Evolutionary conservation across 768 basidiomycete species (phyloP).

Genomic region (Pulveroboletus sp.): DNA sequence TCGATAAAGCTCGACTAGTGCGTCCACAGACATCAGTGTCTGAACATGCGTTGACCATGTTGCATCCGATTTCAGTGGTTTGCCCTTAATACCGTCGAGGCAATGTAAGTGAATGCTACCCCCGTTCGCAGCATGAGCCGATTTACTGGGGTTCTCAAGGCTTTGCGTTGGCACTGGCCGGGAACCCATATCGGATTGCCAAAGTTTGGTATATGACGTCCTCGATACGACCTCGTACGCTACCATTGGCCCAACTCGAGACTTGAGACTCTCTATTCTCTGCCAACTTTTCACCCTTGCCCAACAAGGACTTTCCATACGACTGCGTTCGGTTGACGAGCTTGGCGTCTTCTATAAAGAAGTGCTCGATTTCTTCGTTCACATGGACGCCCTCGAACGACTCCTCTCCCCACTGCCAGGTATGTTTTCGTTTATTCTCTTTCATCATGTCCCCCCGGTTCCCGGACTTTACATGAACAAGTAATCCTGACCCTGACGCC

Average conservation of each 20-base stretch:
- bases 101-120: constrained; percentile 28
- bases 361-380: constrained; percentile 27
- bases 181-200: constrained; percentile 34
- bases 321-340: constrained; percentile 23
- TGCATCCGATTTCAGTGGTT: constrained; percentile 34
- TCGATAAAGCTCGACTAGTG: constrained; percentile 37
- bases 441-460: background rate
- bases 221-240: constrained; percentile 25
- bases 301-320: constrained; percentile 30
- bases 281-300: constrained; percentile 34
- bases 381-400: constrained; percentile 35
- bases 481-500: constrained; percentile 21
- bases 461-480: background rate
- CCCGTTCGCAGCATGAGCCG: background rate
- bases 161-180: constrained; percentile 41
- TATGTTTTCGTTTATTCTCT: constrained; percentile 16
- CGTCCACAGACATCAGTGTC: constrained; percentile 9
- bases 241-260: constrained; percentile 24
- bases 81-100: constrained; percentile 35
- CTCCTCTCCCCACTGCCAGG: constrained; percentile 36
- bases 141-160: constrained; percentile 22
- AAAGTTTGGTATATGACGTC: constrained; percentile 27
- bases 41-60: constrained; percentile 13
- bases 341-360: constrained; percentile 33
- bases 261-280: constrained; percentile 35